Conservation (phyloP, 164 flowering plant species). For the Dillenia suffruticosa region DNA sequence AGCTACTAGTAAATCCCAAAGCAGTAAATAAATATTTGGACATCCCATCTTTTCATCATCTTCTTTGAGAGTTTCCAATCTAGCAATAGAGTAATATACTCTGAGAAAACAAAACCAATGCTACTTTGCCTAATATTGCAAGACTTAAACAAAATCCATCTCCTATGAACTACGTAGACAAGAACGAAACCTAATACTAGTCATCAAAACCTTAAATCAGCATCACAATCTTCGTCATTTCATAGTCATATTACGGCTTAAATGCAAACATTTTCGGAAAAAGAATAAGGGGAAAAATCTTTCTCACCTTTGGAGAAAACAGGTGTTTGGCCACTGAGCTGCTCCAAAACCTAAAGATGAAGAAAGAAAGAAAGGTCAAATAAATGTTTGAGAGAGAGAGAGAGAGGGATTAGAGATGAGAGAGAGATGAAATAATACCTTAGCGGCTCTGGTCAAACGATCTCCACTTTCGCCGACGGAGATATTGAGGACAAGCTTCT, state of each 20-base stretch:
- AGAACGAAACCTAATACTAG: too few relatives aligned
- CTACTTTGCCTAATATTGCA: neutral
- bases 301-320: constrained; percentile 51
- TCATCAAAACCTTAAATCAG: too few relatives aligned
- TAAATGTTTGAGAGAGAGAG: neutral
- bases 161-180: too few relatives aligned
- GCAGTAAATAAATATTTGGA: neutral
- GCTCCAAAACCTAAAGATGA: constrained; percentile 42
- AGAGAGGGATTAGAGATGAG: neutral
- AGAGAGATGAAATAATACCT: constrained; percentile 13
- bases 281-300: neutral
- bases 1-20: neutral
- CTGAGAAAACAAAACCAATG: too few relatives aligned
- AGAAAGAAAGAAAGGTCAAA: neutral
- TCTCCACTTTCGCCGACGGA: constrained; percentile 57
- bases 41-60: too few relatives aligned
- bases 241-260: too few relatives aligned
- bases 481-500: constrained; percentile 56
- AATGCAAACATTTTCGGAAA: neutral
- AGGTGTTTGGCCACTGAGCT: constrained; percentile 50
- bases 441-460: constrained; percentile 52
- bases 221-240: too few relatives aligned
- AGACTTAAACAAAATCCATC: neutral
- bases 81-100: too few relatives aligned
- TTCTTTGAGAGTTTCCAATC: too few relatives aligned